Evolutionary conservation across 495 filamentous ascomycete species (phyloP), one percentile per base, ranked within the genome.

Genomic region (Emericellopsis terricola): DNA sequence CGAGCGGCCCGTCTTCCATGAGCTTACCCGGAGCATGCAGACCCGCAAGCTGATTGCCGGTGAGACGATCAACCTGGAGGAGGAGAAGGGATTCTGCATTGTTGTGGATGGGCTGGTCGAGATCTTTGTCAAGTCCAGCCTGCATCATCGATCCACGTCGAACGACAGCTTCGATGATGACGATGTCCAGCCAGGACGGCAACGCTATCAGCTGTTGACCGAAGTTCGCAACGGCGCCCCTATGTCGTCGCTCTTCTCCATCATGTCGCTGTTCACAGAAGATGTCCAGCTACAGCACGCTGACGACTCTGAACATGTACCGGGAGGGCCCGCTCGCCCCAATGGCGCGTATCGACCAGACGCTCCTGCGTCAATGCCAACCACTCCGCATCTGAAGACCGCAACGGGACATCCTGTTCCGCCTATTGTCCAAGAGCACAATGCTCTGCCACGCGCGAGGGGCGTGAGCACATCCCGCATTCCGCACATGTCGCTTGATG

Each of bases 211-310:
- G 53, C 62, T 96, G 14, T 64, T 97, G 27, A 97, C 89, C 2
- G 89, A 97, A 50, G 89, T 97, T 27, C 92, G 93, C 53, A 97
- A 96, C 47, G 89, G 89, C 14, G 87, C 89, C 8, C 87, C 89
- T 3, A 94, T 97, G 87, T 96, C 89, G 18, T 96, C 89, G 0
- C 55, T 97, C 4, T 97, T 97, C 55, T 94, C 91, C 1, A 92
- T 97, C 35, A 73, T 97, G 47, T 89, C 84, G 2, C 60, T 97
- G 0, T 97, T 97, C 45, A 96, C 89, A 4, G 89, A 96, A 52
- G 84, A 94, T 47, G 73, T 97, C 28, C 76, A 83, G 39, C 56
- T 96, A 19, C 70, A 73, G 17, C 64, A 73, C 31, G 58, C 69
- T 1, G 71, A 73, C 8, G 73, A 78, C 19, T 8, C 44, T 51